These are phyloP conservation scores for Fomitiporia mediterranea DNA, from an alignment of 1,284 basidiomycete species.

Conservation along the genomic window DNA sequence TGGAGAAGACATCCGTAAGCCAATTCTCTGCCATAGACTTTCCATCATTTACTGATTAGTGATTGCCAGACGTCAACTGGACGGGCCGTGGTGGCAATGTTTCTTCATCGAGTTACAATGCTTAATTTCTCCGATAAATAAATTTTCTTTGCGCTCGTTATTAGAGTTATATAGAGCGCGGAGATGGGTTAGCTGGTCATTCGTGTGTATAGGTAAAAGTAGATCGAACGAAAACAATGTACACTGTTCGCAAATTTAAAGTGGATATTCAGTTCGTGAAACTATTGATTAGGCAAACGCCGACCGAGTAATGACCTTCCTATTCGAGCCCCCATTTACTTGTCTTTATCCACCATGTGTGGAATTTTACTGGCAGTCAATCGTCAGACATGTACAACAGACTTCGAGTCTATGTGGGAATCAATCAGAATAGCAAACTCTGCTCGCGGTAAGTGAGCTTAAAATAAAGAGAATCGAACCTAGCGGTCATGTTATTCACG, in stretches of 20 bases:
- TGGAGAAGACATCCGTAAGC: slow-evolving; percentile 84
- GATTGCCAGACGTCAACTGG: slow-evolving; percentile 74
- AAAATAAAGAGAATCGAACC: too few relatives aligned
- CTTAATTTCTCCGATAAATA: slow-evolving; percentile 45
- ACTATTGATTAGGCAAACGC: neutral
- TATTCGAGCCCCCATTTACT: slow-evolving; percentile 19
- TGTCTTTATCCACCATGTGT: slow-evolving; percentile 26
- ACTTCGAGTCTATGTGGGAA: slow-evolving; percentile 30
- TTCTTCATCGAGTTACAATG: slow-evolving; percentile 88
- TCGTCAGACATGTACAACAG: slow-evolving; percentile 16
- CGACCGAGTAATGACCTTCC: slow-evolving; percentile 35
- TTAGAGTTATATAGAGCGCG: neutral
- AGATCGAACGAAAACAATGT: slow-evolving; percentile 11
- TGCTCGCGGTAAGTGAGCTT: slow-evolving; percentile 41
- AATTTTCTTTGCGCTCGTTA: neutral
- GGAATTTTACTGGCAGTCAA: slow-evolving; percentile 34
- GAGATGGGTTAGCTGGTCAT: neutral
- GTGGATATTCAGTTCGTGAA: too few relatives aligned
- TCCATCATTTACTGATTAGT: slow-evolving; percentile 13
- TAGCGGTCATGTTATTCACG: too few relatives aligned
- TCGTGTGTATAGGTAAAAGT: slow-evolving; percentile 2
- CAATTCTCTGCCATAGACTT: slow-evolving; percentile 15
- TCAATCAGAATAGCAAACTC: slow-evolving; percentile 42
- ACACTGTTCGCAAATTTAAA: neutral
- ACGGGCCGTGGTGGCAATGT: slow-evolving; percentile 93